Percentiles rank a stretch among this genome's conserved stretches.
phyloP scores from a whole-genome alignment of 805 yeast genomes.

The Yarrowia bubula region DNA sequence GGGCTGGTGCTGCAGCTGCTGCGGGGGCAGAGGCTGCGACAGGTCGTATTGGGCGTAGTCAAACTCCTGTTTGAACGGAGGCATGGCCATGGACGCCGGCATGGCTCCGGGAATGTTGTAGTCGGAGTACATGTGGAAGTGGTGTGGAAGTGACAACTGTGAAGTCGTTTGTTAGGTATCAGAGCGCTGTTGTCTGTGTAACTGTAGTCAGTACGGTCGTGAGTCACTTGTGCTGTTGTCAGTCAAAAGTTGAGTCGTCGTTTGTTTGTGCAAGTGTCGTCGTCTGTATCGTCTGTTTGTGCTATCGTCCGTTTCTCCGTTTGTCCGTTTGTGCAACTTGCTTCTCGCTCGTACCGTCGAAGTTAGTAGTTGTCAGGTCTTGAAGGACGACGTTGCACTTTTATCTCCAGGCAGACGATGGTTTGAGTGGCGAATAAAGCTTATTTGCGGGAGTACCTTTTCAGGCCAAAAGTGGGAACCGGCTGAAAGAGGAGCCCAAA shows the following conservation, averaged over 20 bases:
- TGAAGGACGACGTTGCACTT: slow-evolving; percentile 17
- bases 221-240: neutral
- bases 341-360: neutral
- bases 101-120: slow-evolving; percentile 17
- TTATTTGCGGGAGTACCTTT: neutral
- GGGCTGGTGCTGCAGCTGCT: neutral
- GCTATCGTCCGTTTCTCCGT: neutral
- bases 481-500: neutral
- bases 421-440: slow-evolving; percentile 15
- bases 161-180: neutral
- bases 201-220: neutral
- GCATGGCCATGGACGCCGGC: slow-evolving; percentile 17
- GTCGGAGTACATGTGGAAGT: slow-evolving; percentile 5
- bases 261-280: neutral
- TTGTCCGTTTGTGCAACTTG: neutral
- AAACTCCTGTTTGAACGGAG: slow-evolving; percentile 14
- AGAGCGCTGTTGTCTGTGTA: neutral
- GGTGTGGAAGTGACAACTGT: neutral
- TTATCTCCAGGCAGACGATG: slow-evolving; percentile 3
- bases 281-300: neutral
- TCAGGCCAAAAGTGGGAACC: neutral
- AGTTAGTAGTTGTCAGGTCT: neutral
- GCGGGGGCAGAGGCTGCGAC: neutral
- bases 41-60: slow-evolving; percentile 20
- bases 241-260: neutral